Percentiles rank a stretch among this genome's conserved stretches.
Conservation (phyloP, 306 rosid genomes). For the Vicia sativa region DNA sequence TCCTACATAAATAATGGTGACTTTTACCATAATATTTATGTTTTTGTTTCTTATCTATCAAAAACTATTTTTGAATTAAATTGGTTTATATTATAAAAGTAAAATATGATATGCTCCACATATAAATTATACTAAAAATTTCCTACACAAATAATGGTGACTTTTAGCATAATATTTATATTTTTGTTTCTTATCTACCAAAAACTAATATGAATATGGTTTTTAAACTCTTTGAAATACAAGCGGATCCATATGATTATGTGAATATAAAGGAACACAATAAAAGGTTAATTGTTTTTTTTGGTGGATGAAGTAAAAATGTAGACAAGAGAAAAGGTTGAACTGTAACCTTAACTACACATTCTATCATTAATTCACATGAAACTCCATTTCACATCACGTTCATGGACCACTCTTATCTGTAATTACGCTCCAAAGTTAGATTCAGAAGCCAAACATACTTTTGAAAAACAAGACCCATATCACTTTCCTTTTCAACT, state of each 20-base stretch:
- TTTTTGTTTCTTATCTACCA: not conserved
- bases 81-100: too few relatives aligned
- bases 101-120: not conserved
- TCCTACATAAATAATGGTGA: not conserved
- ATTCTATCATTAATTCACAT: conserved; percentile 35
- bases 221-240: not conserved
- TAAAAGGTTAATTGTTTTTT: conserved; percentile 30
- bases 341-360: conserved; percentile 41
- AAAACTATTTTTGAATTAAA: not conserved
- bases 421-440: conserved; percentile 42
- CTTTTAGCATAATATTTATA: not conserved
- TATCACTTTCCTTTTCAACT: conserved; percentile 19
- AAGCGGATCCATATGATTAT: conserved; percentile 27
- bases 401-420: conserved; percentile 27
- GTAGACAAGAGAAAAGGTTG: conserved; percentile 35
- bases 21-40: not conserved
- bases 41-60: not conserved
- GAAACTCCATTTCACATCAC: conserved; percentile 36
- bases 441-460: conserved; percentile 40
- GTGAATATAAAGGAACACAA: conserved; percentile 26
- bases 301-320: conserved; percentile 21
- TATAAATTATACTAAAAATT: not conserved
- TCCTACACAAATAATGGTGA: not conserved
- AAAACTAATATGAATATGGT: not conserved
- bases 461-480: conserved; percentile 37